Conservation (phyloP, 345 rosid species). For the Euphorbia pulcherrima region DNA sequence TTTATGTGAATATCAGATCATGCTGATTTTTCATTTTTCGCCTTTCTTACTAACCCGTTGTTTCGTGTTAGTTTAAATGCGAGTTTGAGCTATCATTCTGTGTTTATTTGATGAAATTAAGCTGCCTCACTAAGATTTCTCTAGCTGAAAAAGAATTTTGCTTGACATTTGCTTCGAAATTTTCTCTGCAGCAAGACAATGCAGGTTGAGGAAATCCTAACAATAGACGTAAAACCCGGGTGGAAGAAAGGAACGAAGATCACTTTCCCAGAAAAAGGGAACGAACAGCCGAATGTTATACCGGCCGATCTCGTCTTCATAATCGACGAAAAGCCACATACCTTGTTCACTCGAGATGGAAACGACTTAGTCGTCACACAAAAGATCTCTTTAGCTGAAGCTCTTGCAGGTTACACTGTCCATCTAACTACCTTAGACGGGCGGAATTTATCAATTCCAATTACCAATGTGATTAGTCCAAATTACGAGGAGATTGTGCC, state of each 20-base stretch:
- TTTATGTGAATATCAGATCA: too few relatives aligned
- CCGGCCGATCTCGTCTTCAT: constrained; percentile 26
- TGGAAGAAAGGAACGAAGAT: constrained; percentile 33
- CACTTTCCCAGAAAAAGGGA: constrained; percentile 27
- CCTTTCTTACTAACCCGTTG: too few relatives aligned
- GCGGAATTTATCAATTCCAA: constrained; percentile 16
- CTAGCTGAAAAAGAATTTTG: too few relatives aligned
- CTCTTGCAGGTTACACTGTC: constrained; percentile 21
- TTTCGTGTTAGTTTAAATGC: too few relatives aligned
- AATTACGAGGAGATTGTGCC: constrained; percentile 20
- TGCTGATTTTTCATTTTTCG: too few relatives aligned
- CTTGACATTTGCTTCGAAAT: too few relatives aligned
- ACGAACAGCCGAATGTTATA: constrained; percentile 12
- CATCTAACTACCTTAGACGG: constrained; percentile 27
- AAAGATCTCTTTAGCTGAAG: constrained; percentile 24
- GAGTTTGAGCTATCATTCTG: too few relatives aligned
- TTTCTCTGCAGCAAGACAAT: constrained; percentile 16
- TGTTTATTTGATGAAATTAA: too few relatives aligned
- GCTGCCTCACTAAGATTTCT: too few relatives aligned
- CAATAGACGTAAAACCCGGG: constrained; percentile 26
- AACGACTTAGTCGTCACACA: constrained; percentile 20
- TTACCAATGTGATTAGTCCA: constrained; percentile 16
- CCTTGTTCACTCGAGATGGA: constrained; percentile 20
- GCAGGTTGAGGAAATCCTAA: constrained; percentile 21
- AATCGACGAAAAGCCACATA: constrained; percentile 23